Evolutionary conservation across 345 rosid species (phyloP).

Genomic region (Moringa oleifera): DNA sequence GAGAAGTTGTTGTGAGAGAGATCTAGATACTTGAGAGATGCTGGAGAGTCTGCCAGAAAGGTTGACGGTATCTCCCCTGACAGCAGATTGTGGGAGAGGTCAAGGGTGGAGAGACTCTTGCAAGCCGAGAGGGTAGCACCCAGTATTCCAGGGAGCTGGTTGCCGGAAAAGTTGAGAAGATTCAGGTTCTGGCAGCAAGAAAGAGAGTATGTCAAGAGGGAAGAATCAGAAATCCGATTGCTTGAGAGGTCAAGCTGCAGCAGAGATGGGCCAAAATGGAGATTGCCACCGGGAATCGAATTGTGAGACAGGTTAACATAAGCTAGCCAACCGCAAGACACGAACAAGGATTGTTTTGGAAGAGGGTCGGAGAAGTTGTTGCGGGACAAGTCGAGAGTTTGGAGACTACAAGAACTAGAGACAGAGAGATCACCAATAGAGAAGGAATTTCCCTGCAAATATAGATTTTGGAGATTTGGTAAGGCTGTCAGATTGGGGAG

Average conservation of each 20-base stretch:
- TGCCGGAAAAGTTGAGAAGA: conserved; percentile 58
- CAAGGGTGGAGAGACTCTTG: conserved; percentile 47
- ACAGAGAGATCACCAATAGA: conserved; percentile 41
- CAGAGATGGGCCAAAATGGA: conserved; percentile 39
- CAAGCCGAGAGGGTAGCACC: conserved; percentile 32
- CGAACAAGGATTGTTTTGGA: conserved; percentile 33
- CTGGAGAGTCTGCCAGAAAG: conserved; percentile 37
- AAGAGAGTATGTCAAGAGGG: conserved; percentile 36
- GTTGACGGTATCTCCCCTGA: conserved; percentile 50
- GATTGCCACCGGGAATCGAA: conserved; percentile 46
- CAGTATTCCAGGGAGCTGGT: conserved; percentile 51
- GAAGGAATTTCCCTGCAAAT: conserved; percentile 51
- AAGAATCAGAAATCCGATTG: conserved; percentile 43
- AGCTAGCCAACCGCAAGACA: conserved; percentile 31
- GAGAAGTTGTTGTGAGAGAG: conserved; percentile 76
- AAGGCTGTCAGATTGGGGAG: conserved; percentile 52
- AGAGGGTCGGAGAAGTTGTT: conserved; percentile 53
- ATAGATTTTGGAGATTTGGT: conserved; percentile 42
- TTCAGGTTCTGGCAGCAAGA: conserved; percentile 58
- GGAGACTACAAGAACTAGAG: conserved; percentile 38
- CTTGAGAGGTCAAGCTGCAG: conserved; percentile 52
- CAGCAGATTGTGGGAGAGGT: conserved; percentile 62
- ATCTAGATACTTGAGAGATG: conserved; percentile 52
- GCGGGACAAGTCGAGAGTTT: conserved; percentile 59
- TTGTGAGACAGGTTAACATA: conserved; percentile 49